A percentile compares a stretch with the other conserved stretches of the same genome.
phyloP scores from a whole-genome alignment of 805 yeast genomes.

The Groenewaldozyma tartarivorans region DNA sequence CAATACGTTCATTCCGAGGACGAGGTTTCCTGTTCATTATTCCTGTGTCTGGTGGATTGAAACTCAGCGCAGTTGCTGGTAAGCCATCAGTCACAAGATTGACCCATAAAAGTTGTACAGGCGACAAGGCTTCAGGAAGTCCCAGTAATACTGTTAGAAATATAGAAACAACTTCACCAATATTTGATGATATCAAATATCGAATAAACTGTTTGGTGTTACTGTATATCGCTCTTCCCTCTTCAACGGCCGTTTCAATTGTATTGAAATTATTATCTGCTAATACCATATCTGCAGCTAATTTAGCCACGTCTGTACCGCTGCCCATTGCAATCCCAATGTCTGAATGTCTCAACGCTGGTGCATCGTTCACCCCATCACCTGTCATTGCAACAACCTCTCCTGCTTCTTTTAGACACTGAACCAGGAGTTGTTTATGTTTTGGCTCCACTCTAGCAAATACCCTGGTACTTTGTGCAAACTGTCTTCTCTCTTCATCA shows the following conservation, averaged over 20 bases:
- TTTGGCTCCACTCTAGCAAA: slow-evolving; percentile 51
- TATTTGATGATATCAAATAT: slow-evolving; percentile 42
- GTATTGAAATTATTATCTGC: slow-evolving; percentile 50
- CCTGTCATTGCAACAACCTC: slow-evolving; percentile 53
- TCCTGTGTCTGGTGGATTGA: slow-evolving; percentile 33
- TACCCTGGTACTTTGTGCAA: slow-evolving; percentile 36
- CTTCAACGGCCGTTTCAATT: slow-evolving; percentile 46
- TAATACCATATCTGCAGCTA: slow-evolving; percentile 48
- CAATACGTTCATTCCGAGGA: slow-evolving; percentile 30
- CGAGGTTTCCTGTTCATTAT: slow-evolving; percentile 33
- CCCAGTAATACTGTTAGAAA: slow-evolving; percentile 46
- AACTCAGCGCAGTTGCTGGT: slow-evolving; percentile 52
- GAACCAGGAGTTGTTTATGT: slow-evolving; percentile 45
- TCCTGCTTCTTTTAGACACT: slow-evolving; percentile 33
- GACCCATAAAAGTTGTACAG: slow-evolving; percentile 51
- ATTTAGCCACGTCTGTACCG: slow-evolving; percentile 53
- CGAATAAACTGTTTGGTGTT: slow-evolving; percentile 35
- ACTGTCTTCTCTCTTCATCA: slow-evolving; percentile 31
- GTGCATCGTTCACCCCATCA: slow-evolving; percentile 55
- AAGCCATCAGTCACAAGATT: slow-evolving; percentile 48
- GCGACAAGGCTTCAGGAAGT: slow-evolving; percentile 44
- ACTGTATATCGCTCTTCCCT: slow-evolving; percentile 41
- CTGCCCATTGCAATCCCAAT: slow-evolving; percentile 55
- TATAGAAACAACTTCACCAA: slow-evolving; percentile 50
- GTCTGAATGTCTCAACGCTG: slow-evolving; percentile 49